Percentiles rank a stretch among this genome's conserved stretches.
Evolutionary conservation across 305 asterid species (phyloP).

Genomic region (Rubia balearica): DNA sequence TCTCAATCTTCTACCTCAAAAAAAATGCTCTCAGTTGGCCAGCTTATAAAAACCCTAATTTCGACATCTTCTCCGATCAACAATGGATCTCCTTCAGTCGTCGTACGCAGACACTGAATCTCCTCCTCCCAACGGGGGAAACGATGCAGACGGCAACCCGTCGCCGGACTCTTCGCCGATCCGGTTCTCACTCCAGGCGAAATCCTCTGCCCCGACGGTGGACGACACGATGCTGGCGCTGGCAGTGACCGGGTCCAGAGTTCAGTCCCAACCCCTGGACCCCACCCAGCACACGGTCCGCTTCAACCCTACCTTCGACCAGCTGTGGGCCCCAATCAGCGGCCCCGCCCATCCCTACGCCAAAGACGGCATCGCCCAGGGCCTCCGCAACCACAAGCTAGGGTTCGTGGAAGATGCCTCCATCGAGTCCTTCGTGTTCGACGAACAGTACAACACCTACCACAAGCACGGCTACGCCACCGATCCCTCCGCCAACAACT

Average conservation of each 20-base stretch:
- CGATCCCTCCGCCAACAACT: constrained; percentile 70
- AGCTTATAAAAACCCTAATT: neutral
- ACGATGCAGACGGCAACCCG: neutral
- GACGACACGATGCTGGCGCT: constrained; percentile 90
- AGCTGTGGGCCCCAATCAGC: constrained; percentile 87
- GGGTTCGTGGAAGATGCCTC: constrained; percentile 87
- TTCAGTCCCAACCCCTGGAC: constrained; percentile 60
- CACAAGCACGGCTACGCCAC: constrained; percentile 91
- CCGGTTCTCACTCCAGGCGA: constrained; percentile 51
- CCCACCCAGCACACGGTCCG: constrained; percentile 87
- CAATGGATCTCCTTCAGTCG: constrained; percentile 22
- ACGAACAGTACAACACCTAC: constrained; percentile 93
- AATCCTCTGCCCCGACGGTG: constrained; percentile 87
- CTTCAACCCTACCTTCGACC: constrained; percentile 89
- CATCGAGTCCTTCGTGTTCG: constrained; percentile 74
- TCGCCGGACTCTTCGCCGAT: constrained; percentile 80
- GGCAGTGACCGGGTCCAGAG: constrained; percentile 55
- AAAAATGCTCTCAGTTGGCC: neutral
- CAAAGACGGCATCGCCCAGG: constrained; percentile 92
- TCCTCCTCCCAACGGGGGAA: neutral
- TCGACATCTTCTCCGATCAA: neutral
- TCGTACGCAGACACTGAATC: constrained; percentile 8
- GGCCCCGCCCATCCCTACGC: constrained; percentile 98
- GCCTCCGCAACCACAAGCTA: constrained; percentile 88
- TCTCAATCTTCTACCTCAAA: too few species aligned